phyloP scores from a whole-genome alignment of 2,329 filamentous ascomycete genomes.

The Golovinomyces cichoracearum region DNA sequence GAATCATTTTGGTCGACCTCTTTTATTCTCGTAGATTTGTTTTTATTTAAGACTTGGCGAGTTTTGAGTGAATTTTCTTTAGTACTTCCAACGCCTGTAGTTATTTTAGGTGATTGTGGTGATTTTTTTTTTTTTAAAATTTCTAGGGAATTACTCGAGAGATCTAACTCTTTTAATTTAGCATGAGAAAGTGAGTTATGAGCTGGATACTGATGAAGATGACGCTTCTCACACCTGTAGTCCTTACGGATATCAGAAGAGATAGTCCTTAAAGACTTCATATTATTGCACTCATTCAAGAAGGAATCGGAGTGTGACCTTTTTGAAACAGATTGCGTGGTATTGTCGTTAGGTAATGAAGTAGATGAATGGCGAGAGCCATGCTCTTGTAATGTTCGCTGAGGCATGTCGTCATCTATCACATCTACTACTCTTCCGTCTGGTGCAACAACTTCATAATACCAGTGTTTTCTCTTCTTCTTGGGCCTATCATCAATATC shows the following conservation, averaged over 20 bases:
- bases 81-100: neutral
- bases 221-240: neutral
- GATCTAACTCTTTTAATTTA: neutral
- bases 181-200: neutral
- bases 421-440: slow-evolving; percentile 11
- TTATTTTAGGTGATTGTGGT: neutral
- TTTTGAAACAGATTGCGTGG: neutral
- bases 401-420: slow-evolving; percentile 8
- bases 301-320: slow-evolving; percentile 3
- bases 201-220: neutral
- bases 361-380: neutral
- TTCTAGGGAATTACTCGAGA: neutral
- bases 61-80: neutral
- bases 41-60: neutral
- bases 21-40: neutral
- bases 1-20: too few relatives aligned
- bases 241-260: slow-evolving; percentile 2
- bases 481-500: slow-evolving; percentile 15
- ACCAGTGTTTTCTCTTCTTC: slow-evolving; percentile 14
- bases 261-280: slow-evolving; percentile 5
- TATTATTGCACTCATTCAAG: slow-evolving; percentile 1
- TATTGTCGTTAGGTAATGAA: slow-evolving; percentile 2
- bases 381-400: slow-evolving; percentile 2
- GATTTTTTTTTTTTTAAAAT: neutral
- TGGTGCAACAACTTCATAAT: slow-evolving; percentile 12